Evolutionary conservation across 352 stramenopile species (phyloP).

Genomic region (Phytophthora citrophthora): DNA sequence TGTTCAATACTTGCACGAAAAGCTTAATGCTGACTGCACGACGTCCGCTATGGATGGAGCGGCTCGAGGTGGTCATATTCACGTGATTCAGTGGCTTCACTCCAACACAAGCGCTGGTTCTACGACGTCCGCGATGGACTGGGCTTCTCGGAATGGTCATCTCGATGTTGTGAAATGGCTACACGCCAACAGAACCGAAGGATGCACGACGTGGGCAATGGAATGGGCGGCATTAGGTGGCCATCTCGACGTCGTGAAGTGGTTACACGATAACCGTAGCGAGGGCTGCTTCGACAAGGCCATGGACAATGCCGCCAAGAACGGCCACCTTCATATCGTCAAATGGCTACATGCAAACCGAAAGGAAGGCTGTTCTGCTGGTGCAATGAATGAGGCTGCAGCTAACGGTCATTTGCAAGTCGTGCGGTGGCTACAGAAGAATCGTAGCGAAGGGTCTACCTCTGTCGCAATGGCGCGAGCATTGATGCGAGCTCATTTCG

Average conservation of each 20-base stretch:
- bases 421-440: constrained; percentile 17
- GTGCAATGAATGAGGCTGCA: constrained; percentile 19
- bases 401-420: constrained; percentile 21
- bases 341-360: constrained; percentile 27
- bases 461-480: constrained; percentile 12
- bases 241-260: constrained; percentile 20
- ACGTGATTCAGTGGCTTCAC: constrained; percentile 29
- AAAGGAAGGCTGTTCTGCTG: constrained; percentile 11
- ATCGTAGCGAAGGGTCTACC: constrained; percentile 9
- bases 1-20: constrained; percentile 11
- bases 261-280: constrained; percentile 25
- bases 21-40: constrained; percentile 1
- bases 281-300: constrained; percentile 30
- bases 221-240: constrained; percentile 22
- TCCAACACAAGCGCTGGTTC: constrained; percentile 20
- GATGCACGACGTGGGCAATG: constrained; percentile 26
- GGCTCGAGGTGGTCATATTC: constrained; percentile 13
- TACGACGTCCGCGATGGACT: constrained; percentile 19
- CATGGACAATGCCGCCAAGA: constrained; percentile 37
- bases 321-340: constrained; percentile 26
- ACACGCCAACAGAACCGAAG: constrained; percentile 14
- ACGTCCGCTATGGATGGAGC: constrained; percentile 16
- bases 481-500: constrained; percentile 17
- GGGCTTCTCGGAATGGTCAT: constrained; percentile 12
- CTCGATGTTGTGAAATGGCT: constrained; percentile 22